phyloP scores from a whole-genome alignment of 139 green algal genomes.

The Tetradesmus obliquus region DNA sequence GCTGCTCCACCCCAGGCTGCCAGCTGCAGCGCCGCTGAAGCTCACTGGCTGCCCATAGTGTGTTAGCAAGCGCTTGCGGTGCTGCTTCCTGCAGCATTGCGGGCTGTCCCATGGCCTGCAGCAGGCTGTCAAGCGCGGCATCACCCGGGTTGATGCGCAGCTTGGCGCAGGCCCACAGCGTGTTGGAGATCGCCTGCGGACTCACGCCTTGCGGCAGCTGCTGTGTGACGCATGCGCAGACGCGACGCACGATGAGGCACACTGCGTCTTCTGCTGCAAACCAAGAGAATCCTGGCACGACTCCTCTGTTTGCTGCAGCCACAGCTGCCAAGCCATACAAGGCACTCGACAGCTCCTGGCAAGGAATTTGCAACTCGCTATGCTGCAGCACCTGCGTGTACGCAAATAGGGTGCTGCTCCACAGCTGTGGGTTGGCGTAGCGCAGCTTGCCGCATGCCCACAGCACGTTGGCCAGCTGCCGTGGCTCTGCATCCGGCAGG shows the following conservation, averaged over 20 bases:
- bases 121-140: background rate
- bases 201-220: background rate
- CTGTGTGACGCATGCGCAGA: background rate
- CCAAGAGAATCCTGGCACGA: background rate
- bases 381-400: background rate
- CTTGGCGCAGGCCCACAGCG: slow-evolving; percentile 9
- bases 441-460: slow-evolving; percentile 7
- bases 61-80: background rate
- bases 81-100: background rate
- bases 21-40: background rate
- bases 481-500: background rate
- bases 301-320: background rate
- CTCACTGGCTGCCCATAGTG: background rate
- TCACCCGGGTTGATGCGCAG: background rate
- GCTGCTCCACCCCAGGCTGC: background rate
- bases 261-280: background rate
- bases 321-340: background rate
- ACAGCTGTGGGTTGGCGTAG: background rate
- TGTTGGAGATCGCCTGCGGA: background rate
- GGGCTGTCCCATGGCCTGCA: background rate
- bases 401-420: background rate
- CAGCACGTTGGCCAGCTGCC: background rate
- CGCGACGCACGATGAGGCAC: background rate
- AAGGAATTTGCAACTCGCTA: too few relatives aligned
- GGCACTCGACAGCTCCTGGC: background rate